These are phyloP conservation scores for Fusarium duplospermum DNA, from an alignment of 2,329 filamentous ascomycete species.

Conservation along the genomic window DNA sequence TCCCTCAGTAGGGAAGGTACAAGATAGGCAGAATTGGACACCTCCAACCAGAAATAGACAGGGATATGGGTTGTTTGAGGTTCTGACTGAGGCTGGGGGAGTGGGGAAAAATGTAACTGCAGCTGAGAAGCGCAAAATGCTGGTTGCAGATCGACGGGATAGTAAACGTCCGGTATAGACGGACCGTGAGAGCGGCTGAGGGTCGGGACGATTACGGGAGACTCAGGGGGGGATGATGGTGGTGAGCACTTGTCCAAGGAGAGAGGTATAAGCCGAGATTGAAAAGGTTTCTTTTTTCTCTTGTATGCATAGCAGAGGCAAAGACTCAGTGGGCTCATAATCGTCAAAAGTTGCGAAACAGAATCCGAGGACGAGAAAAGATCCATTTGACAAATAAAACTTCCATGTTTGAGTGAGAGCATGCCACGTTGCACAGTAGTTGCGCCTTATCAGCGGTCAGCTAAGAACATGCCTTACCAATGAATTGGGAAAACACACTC, in stretches of 20 bases:
- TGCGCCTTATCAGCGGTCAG: constrained; percentile 1
- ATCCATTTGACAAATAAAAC: background rate
- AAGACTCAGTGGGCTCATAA: background rate
- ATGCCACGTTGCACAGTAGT: constrained; percentile 1
- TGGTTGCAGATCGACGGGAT: constrained; percentile 12
- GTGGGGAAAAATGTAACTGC: constrained; percentile 3
- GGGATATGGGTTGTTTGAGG: background rate
- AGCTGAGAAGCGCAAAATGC: constrained; percentile 8
- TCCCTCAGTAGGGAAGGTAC: constrained; percentile 4
- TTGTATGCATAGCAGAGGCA: background rate
- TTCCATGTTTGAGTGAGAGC: background rate
- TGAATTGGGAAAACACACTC: background rate
- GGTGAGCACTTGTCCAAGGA: background rate
- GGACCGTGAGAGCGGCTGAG: constrained; percentile 41
- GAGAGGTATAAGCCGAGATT: constrained; percentile 1
- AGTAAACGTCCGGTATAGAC: constrained; percentile 34
- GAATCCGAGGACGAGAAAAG: no score
- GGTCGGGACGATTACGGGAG: background rate
- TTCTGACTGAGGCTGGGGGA: constrained; percentile 5
- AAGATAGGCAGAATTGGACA: background rate
- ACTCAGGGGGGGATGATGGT: background rate
- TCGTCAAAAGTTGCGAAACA: background rate
- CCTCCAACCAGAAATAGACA: constrained; percentile 23
- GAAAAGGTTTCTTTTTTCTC: background rate
- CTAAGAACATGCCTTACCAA: background rate